Conservation (phyloP, 2,329 filamentous ascomycete genomes). For the Colletotrichum sp. region DNA sequence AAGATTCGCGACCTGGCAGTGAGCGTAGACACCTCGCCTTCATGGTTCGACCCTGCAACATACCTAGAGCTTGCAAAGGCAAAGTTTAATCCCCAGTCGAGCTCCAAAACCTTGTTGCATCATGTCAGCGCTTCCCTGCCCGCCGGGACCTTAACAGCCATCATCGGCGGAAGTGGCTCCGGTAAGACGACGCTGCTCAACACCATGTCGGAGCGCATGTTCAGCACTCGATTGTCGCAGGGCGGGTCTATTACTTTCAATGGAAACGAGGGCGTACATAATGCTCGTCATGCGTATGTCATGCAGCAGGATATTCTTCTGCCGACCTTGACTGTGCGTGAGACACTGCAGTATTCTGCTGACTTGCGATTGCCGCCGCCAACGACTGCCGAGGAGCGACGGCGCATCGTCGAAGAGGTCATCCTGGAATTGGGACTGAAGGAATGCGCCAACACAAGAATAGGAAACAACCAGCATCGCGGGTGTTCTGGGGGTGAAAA, state of each 20-base stretch:
- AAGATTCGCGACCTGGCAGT: slow-evolving; percentile 59
- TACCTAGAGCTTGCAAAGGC: slow-evolving; percentile 45
- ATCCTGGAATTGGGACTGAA: slow-evolving; percentile 78
- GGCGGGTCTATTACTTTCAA: slow-evolving; percentile 68
- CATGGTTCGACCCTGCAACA: slow-evolving; percentile 52
- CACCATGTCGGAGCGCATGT: slow-evolving; percentile 71
- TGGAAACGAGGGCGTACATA: slow-evolving; percentile 54
- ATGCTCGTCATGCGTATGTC: slow-evolving; percentile 70
- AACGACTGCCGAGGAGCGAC: slow-evolving; percentile 62
- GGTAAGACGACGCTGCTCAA: slow-evolving; percentile 78
- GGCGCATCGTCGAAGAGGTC: slow-evolving; percentile 73
- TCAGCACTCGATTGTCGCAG: slow-evolving; percentile 55
- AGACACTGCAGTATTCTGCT: slow-evolving; percentile 76
- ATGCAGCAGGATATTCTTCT: slow-evolving; percentile 79
- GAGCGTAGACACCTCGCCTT: slow-evolving; percentile 63
- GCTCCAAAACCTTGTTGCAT: slow-evolving; percentile 61
- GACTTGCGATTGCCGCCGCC: slow-evolving; percentile 71
- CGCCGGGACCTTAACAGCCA: slow-evolving; percentile 73
- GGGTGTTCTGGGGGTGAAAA: slow-evolving; percentile 84
- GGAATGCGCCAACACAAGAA: slow-evolving; percentile 76
- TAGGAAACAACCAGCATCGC: slow-evolving; percentile 73
- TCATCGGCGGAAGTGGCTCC: slow-evolving; percentile 76
- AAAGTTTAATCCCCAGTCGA: slow-evolving; percentile 39
- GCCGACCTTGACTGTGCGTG: slow-evolving; percentile 75
- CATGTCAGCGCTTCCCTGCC: slow-evolving; percentile 68